These are phyloP conservation scores for Metahyphopichia silvanorum DNA, from an alignment of 805 yeast genomes.

Conservation along the genomic window DNA sequence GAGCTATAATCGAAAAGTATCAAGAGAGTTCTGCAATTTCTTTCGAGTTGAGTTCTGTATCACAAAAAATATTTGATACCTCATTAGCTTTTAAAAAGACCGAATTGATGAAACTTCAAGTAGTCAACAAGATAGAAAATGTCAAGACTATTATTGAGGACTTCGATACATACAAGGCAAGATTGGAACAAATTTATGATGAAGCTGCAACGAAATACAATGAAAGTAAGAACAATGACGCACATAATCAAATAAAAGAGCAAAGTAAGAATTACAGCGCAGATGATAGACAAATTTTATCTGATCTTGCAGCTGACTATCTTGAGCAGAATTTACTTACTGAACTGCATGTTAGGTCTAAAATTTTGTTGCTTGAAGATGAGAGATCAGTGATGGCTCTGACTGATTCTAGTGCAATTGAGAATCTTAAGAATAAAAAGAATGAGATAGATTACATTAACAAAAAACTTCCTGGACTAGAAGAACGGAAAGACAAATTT, in stretches of 20 bases:
- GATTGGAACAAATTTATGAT: conserved; percentile 28
- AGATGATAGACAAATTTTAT: conserved; percentile 37
- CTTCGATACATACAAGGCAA: conserved; percentile 21
- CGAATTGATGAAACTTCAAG: conserved; percentile 12
- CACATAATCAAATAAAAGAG: conserved; percentile 32
- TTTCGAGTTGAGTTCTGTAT: conserved; percentile 16
- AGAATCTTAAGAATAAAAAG: conserved; percentile 38
- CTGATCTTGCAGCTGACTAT: conserved; percentile 36
- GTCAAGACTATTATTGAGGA: conserved; percentile 22
- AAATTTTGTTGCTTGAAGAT: conserved; percentile 44
- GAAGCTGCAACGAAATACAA: conserved; percentile 31
- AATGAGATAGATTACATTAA: conserved; percentile 31
- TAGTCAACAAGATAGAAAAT: conserved; percentile 15
- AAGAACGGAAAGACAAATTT: conserved; percentile 18
- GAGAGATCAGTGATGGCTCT: conserved; percentile 38
- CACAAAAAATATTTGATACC: conserved; percentile 17
- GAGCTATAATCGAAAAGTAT: conserved; percentile 18
- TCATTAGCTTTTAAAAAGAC: conserved; percentile 10
- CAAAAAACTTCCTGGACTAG: conserved; percentile 34
- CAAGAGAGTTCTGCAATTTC: conserved; percentile 10
- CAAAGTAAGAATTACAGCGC: conserved; percentile 35
- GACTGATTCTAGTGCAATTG: conserved; percentile 35
- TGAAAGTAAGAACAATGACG: conserved; percentile 38
- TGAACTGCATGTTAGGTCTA: conserved; percentile 32
- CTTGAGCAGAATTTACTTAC: conserved; percentile 34